Evolutionary conservation across 2,329 filamentous ascomycete genomes (phyloP).

Genomic region (Colletotrichum tropicale): DNA sequence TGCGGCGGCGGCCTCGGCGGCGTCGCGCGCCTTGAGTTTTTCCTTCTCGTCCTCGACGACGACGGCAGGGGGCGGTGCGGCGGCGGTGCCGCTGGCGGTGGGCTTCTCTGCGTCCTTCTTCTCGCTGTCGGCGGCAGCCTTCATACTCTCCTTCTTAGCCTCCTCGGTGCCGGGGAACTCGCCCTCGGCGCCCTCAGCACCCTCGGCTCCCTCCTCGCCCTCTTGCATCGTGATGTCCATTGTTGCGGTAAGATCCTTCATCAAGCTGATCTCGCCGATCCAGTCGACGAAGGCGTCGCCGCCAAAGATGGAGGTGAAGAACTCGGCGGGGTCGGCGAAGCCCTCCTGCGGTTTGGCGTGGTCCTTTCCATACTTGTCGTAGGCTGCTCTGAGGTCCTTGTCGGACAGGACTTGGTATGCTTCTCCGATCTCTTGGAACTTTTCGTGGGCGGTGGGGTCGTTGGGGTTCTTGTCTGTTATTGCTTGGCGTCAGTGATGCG

Average conservation of each 20-base stretch:
- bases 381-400: constrained; percentile 83
- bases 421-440: constrained; percentile 87
- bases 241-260: constrained; percentile 97
- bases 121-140: constrained; percentile 38
- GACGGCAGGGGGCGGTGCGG: constrained; percentile 37
- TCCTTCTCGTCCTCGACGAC: constrained; percentile 45
- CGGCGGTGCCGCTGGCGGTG: constrained; percentile 26
- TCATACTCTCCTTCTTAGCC: constrained; percentile 60
- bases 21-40: constrained; percentile 9
- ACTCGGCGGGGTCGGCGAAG: constrained; percentile 95
- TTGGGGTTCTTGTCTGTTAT: constrained; percentile 91
- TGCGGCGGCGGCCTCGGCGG: constrained; percentile 17
- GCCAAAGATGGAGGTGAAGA: constrained; percentile 98
- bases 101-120: constrained; percentile 30
- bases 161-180: constrained; percentile 64
- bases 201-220: constrained; percentile 71
- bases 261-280: constrained; percentile 97
- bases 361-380: constrained; percentile 98
- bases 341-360: constrained; percentile 88
- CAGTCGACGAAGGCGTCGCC: constrained; percentile 95
- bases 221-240: constrained; percentile 96
- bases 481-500: background rate
- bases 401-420: constrained; percentile 85
- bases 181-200: constrained; percentile 48
- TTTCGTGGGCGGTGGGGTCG: constrained; percentile 90